Evolutionary conservation across 805 yeast genomes (phyloP).

Genomic region (Zygoascus tannicola): DNA sequence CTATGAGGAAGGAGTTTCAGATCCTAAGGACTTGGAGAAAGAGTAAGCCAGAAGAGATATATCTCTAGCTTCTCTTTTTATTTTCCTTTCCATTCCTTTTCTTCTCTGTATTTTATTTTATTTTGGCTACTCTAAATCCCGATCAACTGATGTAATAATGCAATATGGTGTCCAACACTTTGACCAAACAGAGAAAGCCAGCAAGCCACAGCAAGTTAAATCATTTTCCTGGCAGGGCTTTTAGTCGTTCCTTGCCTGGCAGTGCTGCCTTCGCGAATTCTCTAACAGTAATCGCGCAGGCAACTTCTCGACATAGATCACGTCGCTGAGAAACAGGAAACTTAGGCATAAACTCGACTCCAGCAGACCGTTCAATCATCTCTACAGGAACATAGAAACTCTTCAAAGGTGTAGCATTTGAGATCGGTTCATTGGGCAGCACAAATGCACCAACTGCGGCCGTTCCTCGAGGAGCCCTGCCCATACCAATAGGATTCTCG

Average conservation of each 20-base stretch:
- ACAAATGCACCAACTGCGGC: conserved; percentile 88
- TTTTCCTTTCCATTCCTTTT: too few species aligned
- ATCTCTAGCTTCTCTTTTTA: background rate
- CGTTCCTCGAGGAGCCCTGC: conserved; percentile 8
- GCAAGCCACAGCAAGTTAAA: too few species aligned
- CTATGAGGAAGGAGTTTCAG: conserved; percentile 94
- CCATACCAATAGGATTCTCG: conserved; percentile 40
- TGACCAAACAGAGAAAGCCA: too few species aligned
- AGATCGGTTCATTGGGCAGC: conserved; percentile 75
- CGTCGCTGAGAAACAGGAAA: conserved; percentile 49
- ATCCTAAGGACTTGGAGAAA: conserved; percentile 55
- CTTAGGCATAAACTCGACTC: conserved; percentile 67
- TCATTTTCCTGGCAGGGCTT: too few species aligned
- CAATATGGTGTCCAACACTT: too few species aligned
- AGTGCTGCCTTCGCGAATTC: conserved; percentile 49
- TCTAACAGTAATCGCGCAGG: conserved; percentile 71
- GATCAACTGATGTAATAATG: too few species aligned
- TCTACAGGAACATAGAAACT: conserved; percentile 82
- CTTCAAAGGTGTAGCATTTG: conserved; percentile 60
- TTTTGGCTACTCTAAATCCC: background rate
- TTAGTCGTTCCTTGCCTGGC: too few species aligned
- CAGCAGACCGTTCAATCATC: conserved; percentile 79
- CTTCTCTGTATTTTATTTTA: background rate
- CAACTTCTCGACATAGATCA: conserved; percentile 69
- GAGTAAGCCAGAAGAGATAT: background rate